These are phyloP conservation scores for Firmiana major DNA, from an alignment of 345 rosid genomes.

Conservation along the genomic window DNA sequence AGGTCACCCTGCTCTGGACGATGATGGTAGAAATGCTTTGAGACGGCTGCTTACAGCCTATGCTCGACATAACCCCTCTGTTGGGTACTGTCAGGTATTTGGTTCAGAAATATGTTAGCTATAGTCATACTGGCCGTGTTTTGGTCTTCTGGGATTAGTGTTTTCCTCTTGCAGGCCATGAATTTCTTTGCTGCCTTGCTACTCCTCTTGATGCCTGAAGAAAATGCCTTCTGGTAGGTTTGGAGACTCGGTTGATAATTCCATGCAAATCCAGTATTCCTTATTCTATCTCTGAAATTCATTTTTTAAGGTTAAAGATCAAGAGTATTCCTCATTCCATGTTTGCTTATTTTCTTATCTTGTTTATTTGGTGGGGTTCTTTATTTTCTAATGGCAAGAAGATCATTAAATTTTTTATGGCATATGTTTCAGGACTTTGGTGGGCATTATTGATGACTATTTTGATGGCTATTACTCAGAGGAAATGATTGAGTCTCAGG, in stretches of 20 bases:
- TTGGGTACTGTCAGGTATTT: conserved; percentile 97
- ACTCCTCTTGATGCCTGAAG: conserved; percentile 98
- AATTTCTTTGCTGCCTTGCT: conserved; percentile 98
- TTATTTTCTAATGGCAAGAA: neutral
- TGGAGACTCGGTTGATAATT: conserved; percentile 14
- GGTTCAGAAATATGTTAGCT: conserved; percentile 5
- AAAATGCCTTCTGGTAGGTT: conserved; percentile 98
- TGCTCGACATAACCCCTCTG: conserved; percentile 98
- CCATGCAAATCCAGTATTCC: neutral
- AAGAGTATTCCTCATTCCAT: neutral
- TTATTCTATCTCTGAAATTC: neutral
- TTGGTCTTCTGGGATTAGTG: neutral
- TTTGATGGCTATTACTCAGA: conserved; percentile 96
- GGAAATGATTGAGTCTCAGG: conserved; percentile 99
- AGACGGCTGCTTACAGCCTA: conserved; percentile 98
- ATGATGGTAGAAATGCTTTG: conserved; percentile 96
- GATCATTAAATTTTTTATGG: conserved; percentile 8
- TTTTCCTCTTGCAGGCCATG: conserved; percentile 74
- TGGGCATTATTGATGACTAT: conserved; percentile 89
- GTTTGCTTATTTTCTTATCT: neutral
- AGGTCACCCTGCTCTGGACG: conserved; percentile 96
- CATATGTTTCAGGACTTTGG: conserved; percentile 64
- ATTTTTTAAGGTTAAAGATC: neutral
- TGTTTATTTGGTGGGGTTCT: conserved; percentile 4
- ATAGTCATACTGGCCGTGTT: neutral